Conservation (phyloP, 1,284 basidiomycete species). For the Sphagnurus paluster region DNA sequence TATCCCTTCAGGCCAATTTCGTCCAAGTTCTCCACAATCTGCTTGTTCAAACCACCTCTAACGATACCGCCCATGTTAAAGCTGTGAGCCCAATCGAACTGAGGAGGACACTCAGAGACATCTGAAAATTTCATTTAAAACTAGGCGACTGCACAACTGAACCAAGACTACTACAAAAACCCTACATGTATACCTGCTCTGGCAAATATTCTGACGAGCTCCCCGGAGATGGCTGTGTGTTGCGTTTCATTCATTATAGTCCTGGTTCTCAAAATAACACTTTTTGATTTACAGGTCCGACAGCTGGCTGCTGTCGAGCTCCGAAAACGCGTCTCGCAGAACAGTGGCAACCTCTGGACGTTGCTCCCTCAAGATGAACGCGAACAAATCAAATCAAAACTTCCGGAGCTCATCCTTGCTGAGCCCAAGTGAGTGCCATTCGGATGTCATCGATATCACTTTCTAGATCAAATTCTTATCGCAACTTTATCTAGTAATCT, state of each 20-base stretch:
- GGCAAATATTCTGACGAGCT: conserved; percentile 85
- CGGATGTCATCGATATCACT: background rate
- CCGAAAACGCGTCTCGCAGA: conserved; percentile 86
- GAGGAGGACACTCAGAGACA: conserved; percentile 6
- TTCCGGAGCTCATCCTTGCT: conserved; percentile 78
- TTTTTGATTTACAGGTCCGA: conserved; percentile 66
- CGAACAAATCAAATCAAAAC: conserved; percentile 82
- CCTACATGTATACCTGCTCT: conserved; percentile 90
- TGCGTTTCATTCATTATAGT: conserved; percentile 2
- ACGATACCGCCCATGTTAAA: conserved; percentile 87
- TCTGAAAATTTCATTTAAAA: conserved; percentile 8
- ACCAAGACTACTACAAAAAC: conserved; percentile 91
- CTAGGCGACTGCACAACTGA: conserved; percentile 90
- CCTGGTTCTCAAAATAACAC: conserved; percentile 2
- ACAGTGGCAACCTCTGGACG: conserved; percentile 85
- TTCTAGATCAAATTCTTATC: conserved; percentile 14
- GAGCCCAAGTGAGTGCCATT: conserved; percentile 70
- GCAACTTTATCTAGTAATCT: conserved; percentile 57
- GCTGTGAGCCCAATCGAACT: conserved; percentile 57
- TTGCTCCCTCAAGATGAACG: conserved; percentile 72
- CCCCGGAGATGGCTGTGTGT: conserved; percentile 73
- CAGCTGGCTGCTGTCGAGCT: conserved; percentile 99
- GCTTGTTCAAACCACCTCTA: conserved; percentile 81
- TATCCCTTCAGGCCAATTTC: conserved; percentile 53
- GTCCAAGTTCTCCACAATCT: conserved; percentile 82